These are phyloP conservation scores for Lichtheimia hyalospora DNA, from an alignment of 371 early-diverging fungal species.

Conservation along the genomic window DNA sequence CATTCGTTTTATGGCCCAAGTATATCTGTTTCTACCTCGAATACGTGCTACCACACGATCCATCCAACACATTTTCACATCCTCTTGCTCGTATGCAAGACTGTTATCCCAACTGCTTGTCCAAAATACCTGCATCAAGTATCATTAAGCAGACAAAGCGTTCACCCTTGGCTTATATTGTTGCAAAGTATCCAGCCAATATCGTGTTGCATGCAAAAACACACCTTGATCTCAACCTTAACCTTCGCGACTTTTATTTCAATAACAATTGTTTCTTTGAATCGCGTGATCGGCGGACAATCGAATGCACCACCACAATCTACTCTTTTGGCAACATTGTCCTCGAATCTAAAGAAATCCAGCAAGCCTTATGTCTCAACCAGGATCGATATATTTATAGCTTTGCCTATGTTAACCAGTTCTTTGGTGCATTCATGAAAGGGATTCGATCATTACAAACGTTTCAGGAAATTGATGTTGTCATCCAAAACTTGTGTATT, in stretches of 20 bases:
- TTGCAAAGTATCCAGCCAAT: conserved; percentile 6
- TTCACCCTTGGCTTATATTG: conserved; percentile 27
- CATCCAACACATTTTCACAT: conserved; percentile 30
- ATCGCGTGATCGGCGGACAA: conserved; percentile 44
- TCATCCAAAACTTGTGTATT: conserved; percentile 52
- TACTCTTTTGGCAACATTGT: conserved; percentile 67
- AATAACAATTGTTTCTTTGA: conserved; percentile 54
- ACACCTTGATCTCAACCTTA: conserved; percentile 45
- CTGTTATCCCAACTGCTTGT: conserved; percentile 33
- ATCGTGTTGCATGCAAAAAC: conserved; percentile 30
- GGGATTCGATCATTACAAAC: conserved; percentile 48
- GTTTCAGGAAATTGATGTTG: conserved; percentile 55
- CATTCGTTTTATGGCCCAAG: conserved; percentile 37
- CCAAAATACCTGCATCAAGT: conserved; percentile 14
- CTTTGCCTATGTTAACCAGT: conserved; percentile 61
- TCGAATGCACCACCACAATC: conserved; percentile 63
- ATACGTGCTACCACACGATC: conserved; percentile 38
- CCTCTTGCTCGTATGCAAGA: conserved; percentile 42
- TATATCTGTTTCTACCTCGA: conserved; percentile 50
- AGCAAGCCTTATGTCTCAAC: conserved; percentile 47
- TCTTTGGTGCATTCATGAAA: conserved; percentile 60
- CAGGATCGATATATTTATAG: conserved; percentile 48
- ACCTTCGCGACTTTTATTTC: conserved; percentile 43
- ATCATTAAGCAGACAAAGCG: conserved; percentile 33
- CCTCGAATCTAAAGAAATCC: conserved; percentile 58